A percentile compares a stretch with the other conserved stretches of the same genome.
Evolutionary conservation across 2,329 filamentous ascomycete species (phyloP).

Genomic region (Beauveria sp.): DNA sequence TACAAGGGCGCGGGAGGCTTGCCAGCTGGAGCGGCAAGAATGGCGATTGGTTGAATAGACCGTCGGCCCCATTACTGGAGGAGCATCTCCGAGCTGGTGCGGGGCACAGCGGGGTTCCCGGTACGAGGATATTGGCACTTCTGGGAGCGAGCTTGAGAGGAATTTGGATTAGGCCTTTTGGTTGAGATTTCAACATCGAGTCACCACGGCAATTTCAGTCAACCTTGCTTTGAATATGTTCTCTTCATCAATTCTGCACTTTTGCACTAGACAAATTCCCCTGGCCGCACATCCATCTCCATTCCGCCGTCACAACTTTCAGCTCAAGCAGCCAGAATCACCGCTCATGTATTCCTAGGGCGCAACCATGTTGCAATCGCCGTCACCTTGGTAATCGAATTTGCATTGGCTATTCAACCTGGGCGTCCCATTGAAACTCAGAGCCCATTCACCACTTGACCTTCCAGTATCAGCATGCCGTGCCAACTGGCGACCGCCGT

Average conservation of each 20-base stretch:
- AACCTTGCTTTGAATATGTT: neutral
- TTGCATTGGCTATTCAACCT: too few relatives aligned
- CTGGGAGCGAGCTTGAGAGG: too few relatives aligned
- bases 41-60: neutral
- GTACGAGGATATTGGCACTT: too few relatives aligned
- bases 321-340: neutral
- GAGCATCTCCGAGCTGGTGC: neutral
- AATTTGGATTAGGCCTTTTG: too few relatives aligned
- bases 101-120: too few relatives aligned
- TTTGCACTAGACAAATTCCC: neutral
- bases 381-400: too few relatives aligned
- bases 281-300: neutral
- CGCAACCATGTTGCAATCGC: neutral
- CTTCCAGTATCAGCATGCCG: neutral
- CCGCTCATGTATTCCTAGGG: neutral
- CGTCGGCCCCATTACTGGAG: neutral
- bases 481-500: neutral
- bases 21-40: neutral
- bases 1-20: neutral
- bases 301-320: neutral
- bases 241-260: neutral
- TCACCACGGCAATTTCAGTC: neutral
- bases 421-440: neutral
- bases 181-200: neutral
- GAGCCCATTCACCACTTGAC: too few relatives aligned